Evolutionary conservation across 306 rosid species (phyloP), one percentile per base, ranked within the genome.

Genomic region (Prunus armeniaca): DNA sequence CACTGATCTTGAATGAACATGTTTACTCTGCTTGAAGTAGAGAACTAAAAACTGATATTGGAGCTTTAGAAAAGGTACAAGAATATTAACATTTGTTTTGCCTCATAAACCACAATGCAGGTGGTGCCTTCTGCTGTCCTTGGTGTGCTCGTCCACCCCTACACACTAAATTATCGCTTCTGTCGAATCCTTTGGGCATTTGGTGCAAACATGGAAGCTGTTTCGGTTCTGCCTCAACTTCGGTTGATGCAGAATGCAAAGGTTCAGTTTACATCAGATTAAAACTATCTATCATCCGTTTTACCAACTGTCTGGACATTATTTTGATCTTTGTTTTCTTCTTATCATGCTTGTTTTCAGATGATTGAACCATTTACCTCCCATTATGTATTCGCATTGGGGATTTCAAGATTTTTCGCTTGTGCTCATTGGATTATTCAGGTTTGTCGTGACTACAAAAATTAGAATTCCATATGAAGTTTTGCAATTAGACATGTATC

Each of bases 311-410:
- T 9, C 12, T 38, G 43, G 43, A 7, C 43, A 0, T 38, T 38
- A 38, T 38, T 38, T 61, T 73, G 43, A 18, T 12, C 63, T 34
- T n/a, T 71, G 1, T 30, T 54, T 32, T 73, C 5, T 2, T 74
- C 27, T 32, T 13, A 61, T 63, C n/a, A 52, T 24, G 24, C 17
- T 54, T 54, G 1, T 9, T 57, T 46, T 22, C 81, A 95, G 97
- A 86, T 90, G 83, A 65, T 95, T 51, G 98, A 95, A 57, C 90
- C 97, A 67, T 90, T 95, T 73, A 89, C 97, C 5, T 91, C 96
- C 7, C 86, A 90, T 47, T 95, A 90, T 67, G 92, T 95, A 28
- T 92, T 95, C 76, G 97, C 98, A 41, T 61, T 95, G 27, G 98
- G 98, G 6, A 63, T 90, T 76, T 86, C 98, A 14, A 92, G 97